Evolutionary conservation across 1,284 basidiomycete species (phyloP).

Genomic region (Gomphus bonarii): DNA sequence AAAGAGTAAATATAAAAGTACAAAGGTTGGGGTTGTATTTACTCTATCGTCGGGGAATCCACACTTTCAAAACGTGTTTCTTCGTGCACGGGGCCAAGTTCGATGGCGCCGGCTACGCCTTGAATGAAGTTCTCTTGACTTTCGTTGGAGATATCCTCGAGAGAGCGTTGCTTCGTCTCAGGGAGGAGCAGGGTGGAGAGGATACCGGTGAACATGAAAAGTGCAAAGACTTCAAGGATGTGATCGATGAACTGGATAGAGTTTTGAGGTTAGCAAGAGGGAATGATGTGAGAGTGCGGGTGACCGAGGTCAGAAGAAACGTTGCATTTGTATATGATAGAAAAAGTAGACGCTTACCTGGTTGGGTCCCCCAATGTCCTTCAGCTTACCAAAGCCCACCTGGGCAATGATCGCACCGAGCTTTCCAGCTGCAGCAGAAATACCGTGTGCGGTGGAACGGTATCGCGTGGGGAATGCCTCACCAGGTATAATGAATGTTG

Average conservation of each 20-base stretch:
- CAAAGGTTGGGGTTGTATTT: not conserved
- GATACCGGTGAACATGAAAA: conserved; percentile 77
- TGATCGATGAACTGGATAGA: conserved; percentile 1
- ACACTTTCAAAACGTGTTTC: not conserved
- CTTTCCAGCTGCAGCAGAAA: conserved; percentile 76
- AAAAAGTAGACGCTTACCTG: conserved; percentile 28
- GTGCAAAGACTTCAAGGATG: conserved; percentile 53
- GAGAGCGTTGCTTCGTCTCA: conserved; percentile 59
- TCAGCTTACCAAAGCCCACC: conserved; percentile 64
- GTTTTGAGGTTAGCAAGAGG: conserved; percentile 36
- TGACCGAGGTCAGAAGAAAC: no score
- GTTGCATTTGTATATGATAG: no score
- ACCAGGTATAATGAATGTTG: conserved; percentile 75
- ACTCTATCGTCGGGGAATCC: not conserved
- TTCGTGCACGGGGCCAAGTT: not conserved
- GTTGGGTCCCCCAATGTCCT: conserved; percentile 54
- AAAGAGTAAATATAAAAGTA: not conserved
- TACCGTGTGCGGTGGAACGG: conserved; percentile 76
- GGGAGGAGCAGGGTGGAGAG: conserved; percentile 67
- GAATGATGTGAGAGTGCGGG: no score
- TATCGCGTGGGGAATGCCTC: conserved; percentile 85
- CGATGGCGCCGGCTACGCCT: conserved; percentile 12
- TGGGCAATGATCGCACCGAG: conserved; percentile 78
- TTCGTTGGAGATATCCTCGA: conserved; percentile 71
- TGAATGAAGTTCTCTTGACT: conserved; percentile 52